A percentile compares a stretch with the other conserved stretches of the same genome.
phyloP scores from a whole-genome alignment of 306 rosid genomes.

The Lathyrus aphaca region DNA sequence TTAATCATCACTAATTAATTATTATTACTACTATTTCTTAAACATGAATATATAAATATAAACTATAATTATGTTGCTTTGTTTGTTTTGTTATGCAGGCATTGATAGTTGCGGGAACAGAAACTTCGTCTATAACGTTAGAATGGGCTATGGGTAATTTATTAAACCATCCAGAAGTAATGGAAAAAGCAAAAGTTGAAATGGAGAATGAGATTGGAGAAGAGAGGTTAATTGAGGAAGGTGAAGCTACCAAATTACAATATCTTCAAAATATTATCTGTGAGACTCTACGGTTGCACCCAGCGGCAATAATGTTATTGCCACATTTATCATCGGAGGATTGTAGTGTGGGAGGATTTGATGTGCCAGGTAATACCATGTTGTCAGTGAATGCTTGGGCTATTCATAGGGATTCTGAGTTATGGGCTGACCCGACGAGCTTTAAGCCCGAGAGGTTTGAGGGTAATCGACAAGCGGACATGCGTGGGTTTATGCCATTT shows the following conservation, averaged over 20 bases:
- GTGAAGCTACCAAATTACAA: slow-evolving; percentile 42
- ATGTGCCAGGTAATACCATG: slow-evolving; percentile 49
- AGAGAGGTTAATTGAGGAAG: slow-evolving; percentile 51
- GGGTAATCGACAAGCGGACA: background rate
- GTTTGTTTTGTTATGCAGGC: slow-evolving; percentile 39
- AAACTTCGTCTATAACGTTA: slow-evolving; percentile 52
- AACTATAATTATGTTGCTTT: background rate
- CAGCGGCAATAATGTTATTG: slow-evolving; percentile 44
- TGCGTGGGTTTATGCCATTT: slow-evolving; percentile 43
- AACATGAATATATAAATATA: background rate
- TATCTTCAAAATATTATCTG: slow-evolving; percentile 56
- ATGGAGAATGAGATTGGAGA: slow-evolving; percentile 47
- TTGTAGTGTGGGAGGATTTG: slow-evolving; percentile 48
- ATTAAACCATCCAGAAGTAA: slow-evolving; percentile 49
- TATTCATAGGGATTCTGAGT: slow-evolving; percentile 52
- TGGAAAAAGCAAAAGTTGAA: slow-evolving; percentile 52
- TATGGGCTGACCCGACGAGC: slow-evolving; percentile 49
- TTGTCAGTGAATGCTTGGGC: slow-evolving; percentile 64
- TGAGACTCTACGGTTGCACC: slow-evolving; percentile 52
- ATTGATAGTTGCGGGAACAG: slow-evolving; percentile 56
- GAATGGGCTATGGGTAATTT: slow-evolving; percentile 68
- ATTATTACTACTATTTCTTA: background rate
- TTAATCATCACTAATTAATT: background rate
- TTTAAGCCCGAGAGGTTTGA: slow-evolving; percentile 58
- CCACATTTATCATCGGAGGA: slow-evolving; percentile 57